These are phyloP conservation scores for Ocimum tenuiflorum DNA, from an alignment of 257 asterid genomes.

Conservation along the genomic window DNA sequence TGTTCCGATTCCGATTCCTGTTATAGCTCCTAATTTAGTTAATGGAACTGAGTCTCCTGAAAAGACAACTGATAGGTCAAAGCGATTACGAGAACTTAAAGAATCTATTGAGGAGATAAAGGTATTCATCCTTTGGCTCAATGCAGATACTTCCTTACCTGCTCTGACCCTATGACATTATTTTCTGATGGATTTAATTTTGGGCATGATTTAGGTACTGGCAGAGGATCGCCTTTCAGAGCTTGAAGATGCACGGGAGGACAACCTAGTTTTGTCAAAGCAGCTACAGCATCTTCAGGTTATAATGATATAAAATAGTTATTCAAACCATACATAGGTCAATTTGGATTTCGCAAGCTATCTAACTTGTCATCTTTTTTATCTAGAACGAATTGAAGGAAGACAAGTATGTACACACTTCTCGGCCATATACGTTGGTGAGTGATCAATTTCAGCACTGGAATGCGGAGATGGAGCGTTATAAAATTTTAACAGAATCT, in stretches of 20 bases:
- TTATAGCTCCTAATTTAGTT: conserved; percentile 38
- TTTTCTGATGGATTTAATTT: conserved; percentile 16
- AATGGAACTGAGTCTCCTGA: conserved; percentile 81
- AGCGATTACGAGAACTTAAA: conserved; percentile 60
- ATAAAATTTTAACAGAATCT: conserved; percentile 52
- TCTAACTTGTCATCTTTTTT: conserved; percentile 11
- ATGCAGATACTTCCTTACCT: not conserved
- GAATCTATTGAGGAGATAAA: conserved; percentile 73
- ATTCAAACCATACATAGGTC: not conserved
- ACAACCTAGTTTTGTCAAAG: conserved; percentile 60
- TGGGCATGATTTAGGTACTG: conserved; percentile 49
- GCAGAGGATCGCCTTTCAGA: conserved; percentile 86
- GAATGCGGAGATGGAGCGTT: conserved; percentile 80
- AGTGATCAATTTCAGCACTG: conserved; percentile 89
- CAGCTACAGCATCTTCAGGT: conserved; percentile 96
- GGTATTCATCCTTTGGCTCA: conserved; percentile 39
- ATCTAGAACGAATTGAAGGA: conserved; percentile 70
- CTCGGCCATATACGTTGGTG: conserved; percentile 76
- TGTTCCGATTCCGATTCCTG: conserved; percentile 52
- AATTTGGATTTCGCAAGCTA: conserved; percentile 4
- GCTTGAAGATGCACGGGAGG: conserved; percentile 83
- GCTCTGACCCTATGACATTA: conserved; percentile 9
- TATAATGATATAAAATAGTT: conserved; percentile 26
- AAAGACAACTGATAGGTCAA: conserved; percentile 61
- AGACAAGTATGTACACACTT: conserved; percentile 54